Evolutionary conservation across 1,284 basidiomycete genomes (phyloP), one percentile per base, ranked within the genome.

Genomic region (Boletellus dicymbophilus): DNA sequence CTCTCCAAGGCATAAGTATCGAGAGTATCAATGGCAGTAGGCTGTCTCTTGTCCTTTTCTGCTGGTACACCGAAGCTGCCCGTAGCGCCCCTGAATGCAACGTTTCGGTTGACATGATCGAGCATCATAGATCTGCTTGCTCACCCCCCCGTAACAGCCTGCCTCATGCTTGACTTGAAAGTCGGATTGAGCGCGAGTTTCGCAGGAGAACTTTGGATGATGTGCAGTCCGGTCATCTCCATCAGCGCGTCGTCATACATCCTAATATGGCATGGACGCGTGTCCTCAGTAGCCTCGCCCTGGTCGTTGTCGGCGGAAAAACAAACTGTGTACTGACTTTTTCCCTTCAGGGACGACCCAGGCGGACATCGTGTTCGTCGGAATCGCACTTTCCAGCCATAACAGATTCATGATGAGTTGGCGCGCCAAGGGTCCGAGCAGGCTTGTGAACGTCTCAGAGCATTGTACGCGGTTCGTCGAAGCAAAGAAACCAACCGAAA

Each of bases 61-160:
- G 84, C 88, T 20, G 93, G 88, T 23, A 93, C 84, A 12, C 97
- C 96, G 67, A 99, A 99, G 43, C 93, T 95, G 25, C 86, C 82
- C 47, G 87, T 93, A n/a, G 83, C 80, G 3, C 96, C 95, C 34
- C 95, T 96, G 61, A 2, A 18, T 11, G 22, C 20, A 4, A n/a
- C 26, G 22, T n/a, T 51, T 62, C 34, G 53, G 59, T 39, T 26
- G 43, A 46, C 22, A 30, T 8, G 37, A 16, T 25, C 18, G n/a
- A n/a, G n/a, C n/a, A n/a, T n/a, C 5, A 30, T 43, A 21, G n/a
- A 25, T 47, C 16, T 46, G 36, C 33, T 12, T 26, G 47, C 87
- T 67, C 68, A 95, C 94, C 94, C 88, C 63, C 94, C 95, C 1
- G 92, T 95, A 38, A 98, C 74, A n/a, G 94, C 95, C 58, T 91